Conservation (phyloP, 73 alveolate genomes). For the Paramecium tetraurelia region DNA sequence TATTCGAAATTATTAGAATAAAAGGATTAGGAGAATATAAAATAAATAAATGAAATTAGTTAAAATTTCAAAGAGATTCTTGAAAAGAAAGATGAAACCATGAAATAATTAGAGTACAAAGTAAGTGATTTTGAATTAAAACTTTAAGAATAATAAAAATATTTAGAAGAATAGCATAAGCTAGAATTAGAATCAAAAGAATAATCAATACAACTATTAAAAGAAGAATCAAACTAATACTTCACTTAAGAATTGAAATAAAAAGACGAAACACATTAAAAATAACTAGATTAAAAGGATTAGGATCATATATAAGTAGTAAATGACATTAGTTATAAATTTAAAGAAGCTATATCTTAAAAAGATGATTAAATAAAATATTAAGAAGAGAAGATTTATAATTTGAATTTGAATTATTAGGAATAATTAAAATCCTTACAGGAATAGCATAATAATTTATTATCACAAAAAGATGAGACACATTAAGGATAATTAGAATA, state of each 20-base stretch:
- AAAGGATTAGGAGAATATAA: neutral
- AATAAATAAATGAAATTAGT: neutral
- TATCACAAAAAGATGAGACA: neutral
- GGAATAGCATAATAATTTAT: no score
- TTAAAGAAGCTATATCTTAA: neutral
- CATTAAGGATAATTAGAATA: neutral
- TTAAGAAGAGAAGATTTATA: neutral
- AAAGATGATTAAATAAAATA: neutral
- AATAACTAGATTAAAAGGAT: neutral
- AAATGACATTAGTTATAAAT: neutral
- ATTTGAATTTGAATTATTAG: neutral
- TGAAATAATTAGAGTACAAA: neutral
- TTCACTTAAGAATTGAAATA: neutral
- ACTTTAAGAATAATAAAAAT: neutral
- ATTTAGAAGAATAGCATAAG: neutral
- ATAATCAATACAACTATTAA: neutral
- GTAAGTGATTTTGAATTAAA: neutral
- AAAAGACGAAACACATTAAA: neutral
- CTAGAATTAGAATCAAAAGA: neutral
- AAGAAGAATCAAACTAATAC: neutral
- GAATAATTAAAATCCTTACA: no score
- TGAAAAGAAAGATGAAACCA: neutral
- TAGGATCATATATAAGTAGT: neutral
- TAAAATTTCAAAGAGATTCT: neutral
- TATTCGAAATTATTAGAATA: neutral